phyloP scores from a whole-genome alignment of 2,329 filamentous ascomycete species.

The Colletotrichum spinosum region DNA sequence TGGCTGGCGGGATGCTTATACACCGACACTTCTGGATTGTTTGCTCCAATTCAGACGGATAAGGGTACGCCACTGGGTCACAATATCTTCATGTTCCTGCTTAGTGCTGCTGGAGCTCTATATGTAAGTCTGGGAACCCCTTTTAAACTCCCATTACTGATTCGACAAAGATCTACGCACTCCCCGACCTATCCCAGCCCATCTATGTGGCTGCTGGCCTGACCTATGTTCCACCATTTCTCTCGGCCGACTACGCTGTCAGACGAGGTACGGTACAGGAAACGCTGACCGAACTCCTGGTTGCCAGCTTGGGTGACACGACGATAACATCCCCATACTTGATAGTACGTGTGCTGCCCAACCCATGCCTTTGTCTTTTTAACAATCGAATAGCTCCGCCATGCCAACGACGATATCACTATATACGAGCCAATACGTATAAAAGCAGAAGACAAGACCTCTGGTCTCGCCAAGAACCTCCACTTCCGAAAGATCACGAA shows the following conservation, averaged over 20 bases:
- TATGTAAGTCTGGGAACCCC: constrained; percentile 66
- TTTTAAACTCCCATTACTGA: constrained; percentile 2
- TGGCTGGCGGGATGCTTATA: constrained; percentile 91
- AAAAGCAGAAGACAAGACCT: constrained; percentile 47
- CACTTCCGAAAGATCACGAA: constrained; percentile 83
- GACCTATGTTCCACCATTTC: constrained; percentile 79
- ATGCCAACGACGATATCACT: constrained; percentile 82
- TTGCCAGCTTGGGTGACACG: constrained; percentile 86
- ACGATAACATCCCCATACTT: constrained; percentile 80
- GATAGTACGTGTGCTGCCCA: constrained; percentile 68
- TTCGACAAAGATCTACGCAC: constrained; percentile 74
- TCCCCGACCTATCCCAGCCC: constrained; percentile 78
- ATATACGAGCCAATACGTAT: constrained; percentile 85
- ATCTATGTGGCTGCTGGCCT: constrained; percentile 82
- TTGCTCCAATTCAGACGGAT: constrained; percentile 56
- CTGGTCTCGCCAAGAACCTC: constrained; percentile 67
- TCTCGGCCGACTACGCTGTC: constrained; percentile 77
- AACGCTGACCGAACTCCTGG: constrained; percentile 79
- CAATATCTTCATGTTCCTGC: constrained; percentile 78
- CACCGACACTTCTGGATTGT: constrained; percentile 69
- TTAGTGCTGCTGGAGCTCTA: constrained; percentile 80
- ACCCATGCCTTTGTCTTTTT: constrained; percentile 8
- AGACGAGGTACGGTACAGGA: constrained; percentile 80
- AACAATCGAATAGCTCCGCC: constrained; percentile 70
- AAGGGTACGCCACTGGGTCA: constrained; percentile 54